Base-by-base conservation (phyloP, 192 early-diverging fungal species). In the Coemansia sp. region DNA sequence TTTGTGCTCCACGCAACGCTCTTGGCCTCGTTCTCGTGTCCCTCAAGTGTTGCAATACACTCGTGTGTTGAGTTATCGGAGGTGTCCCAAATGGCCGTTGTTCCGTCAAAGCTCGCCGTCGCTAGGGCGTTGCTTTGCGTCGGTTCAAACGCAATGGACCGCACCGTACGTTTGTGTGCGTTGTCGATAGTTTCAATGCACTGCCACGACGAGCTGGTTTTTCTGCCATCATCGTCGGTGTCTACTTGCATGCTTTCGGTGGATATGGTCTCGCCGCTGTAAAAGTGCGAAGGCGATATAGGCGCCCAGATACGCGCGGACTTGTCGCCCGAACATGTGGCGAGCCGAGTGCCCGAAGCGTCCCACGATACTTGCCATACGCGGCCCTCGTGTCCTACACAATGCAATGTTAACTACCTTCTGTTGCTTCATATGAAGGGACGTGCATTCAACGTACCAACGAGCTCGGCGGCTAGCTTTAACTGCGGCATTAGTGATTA, bases 11-110 rank as follows among this genome's bases (percentile, higher is more conserved):
- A 98, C 10, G 91, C 83, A 36, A 97, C 91, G 36, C 86, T 85
- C 76, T 98, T 98, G 40, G 93, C 94, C 78, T 98, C 96, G 76
- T 97, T 97, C 80, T 98, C 96, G 74, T 98, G 96, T 38, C 96
- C 96, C 71, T 98, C 96, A 46, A 98, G 72, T 12, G 93, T 95
- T 1, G 96, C 94, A 1, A 94, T 85, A 62, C 91, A 95, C 71
- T 96, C 95, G 71, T 88, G 94, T 19, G 88, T 89, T 1, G 23
- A 50, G 48, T 20, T 23, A 19, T 73, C 77, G 25, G 85, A 87
- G 50, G 83, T 75, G 71, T 93, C 93, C 96, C 94, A 98, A 36
- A 98, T 90, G 14, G 89, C 91, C 1, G 93, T 95, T 5, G 91
- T 91, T 0, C 90, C 92, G 73, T 98, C 96, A 74, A 98, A 98